phyloP scores from a whole-genome alignment of 805 yeast species.

The Barnettozyma siamensis region DNA sequence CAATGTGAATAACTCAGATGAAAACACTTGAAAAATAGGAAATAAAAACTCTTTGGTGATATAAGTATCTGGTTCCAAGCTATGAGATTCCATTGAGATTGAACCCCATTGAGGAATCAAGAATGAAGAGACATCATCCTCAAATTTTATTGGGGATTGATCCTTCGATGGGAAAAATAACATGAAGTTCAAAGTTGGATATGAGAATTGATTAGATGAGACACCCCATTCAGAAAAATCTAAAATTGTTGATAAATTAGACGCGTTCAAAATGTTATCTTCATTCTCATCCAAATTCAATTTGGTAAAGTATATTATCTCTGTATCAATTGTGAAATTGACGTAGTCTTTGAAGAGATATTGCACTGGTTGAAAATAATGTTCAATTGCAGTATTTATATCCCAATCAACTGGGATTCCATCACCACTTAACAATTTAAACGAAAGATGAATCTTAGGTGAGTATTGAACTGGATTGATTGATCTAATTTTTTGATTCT shows the following conservation, averaged over 20 bases:
- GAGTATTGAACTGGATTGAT: conserved; percentile 34
- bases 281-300: conserved; percentile 25
- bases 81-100: conserved; percentile 38
- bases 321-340: conserved; percentile 73
- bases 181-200: conserved; percentile 68
- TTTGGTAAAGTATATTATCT: conserved; percentile 57
- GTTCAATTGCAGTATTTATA: conserved; percentile 46
- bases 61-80: conserved; percentile 23
- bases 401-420: conserved; percentile 71
- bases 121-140: conserved; percentile 31
- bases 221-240: conserved; percentile 85
- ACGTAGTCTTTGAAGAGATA: conserved; percentile 47
- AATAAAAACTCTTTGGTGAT: conserved; percentile 42
- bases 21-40: conserved; percentile 61
- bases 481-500: conserved; percentile 13
- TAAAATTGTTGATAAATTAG: conserved; percentile 67
- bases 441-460: conserved; percentile 67
- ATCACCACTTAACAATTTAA: conserved; percentile 68
- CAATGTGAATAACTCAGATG: conserved; percentile 67
- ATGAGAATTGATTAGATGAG: conserved; percentile 44
- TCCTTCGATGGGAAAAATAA: conserved; percentile 54
- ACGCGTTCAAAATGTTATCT: conserved; percentile 31
- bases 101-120: conserved; percentile 86
- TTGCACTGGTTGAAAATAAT: conserved; percentile 51
- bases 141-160: conserved; percentile 44